Base-by-base conservation (phyloP, 1,284 basidiomycete genomes). In the Rhodotorula glutinis region DNA sequence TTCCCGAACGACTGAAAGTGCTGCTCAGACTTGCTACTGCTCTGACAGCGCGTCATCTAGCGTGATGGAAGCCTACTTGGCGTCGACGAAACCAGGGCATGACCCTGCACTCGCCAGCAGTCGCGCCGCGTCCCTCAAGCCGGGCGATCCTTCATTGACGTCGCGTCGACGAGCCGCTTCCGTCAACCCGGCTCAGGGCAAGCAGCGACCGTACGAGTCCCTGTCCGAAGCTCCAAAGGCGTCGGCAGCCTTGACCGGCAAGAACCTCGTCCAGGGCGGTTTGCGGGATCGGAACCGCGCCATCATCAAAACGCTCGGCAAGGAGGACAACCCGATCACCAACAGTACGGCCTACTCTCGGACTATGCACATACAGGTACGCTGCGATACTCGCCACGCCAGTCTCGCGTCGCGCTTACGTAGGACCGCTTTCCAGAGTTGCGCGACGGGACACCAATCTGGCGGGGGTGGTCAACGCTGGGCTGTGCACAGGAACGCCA, bases 391-490 rank as follows among this genome's bases (percentile, higher is more conserved):
- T 9, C 38, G 44, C 44, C 7, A 46, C 14, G 19, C 19, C n/a
- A 23, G n/a, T 46, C 2, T 21, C 46, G 19, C 9, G 11, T 8
- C 16, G 49, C 27, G n/a, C 10, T 33, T 17, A n/a, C 41, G 40
- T 16, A 21, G 19, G 29, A 46, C 11, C 33, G 33, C 33, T 5
- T 38, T 38, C 5, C 57, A 72, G 66, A 63, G 61, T 58, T 66
- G 66, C 59, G 61, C 71, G 27, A 62, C 60, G 4, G 71, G 71
- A 0, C 71, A 73, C 44, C 71, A 73, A 40, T 69, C 66, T 27
- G 71, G 68, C 23, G 71, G 68, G 30, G 27, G 60, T 4, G 47
- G 55, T 1, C 21, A 44, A 21, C 52, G 29, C 14, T 73, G 69
- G 68, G 14, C 52, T 2, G 16, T 66, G n/a, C 62, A 65, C n/a